Conservation (phyloP, 164 flowering plant genomes). For the Stephania cephalantha region DNA sequence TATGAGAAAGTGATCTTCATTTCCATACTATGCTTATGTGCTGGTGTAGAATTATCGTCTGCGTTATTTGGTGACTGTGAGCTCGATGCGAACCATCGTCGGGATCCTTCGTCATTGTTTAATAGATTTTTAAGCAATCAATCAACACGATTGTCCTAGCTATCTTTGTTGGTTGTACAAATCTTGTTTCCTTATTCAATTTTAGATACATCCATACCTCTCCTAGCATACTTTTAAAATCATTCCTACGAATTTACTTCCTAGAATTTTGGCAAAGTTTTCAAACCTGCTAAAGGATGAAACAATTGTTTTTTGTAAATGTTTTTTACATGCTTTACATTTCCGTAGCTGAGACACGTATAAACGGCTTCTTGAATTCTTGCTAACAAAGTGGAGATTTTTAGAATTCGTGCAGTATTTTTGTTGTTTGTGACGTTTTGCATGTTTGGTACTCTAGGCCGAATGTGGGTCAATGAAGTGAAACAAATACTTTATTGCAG, state of each 20-base stretch:
- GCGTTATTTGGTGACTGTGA: neutral
- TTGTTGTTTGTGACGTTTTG: neutral
- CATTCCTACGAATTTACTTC: neutral
- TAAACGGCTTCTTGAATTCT: neutral
- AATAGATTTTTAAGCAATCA: neutral
- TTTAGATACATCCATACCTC: neutral
- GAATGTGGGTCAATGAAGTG: neutral
- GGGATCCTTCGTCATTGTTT: neutral
- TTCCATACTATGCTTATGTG: neutral
- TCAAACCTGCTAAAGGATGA: neutral
- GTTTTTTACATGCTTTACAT: neutral
- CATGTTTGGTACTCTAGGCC: neutral
- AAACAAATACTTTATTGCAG: slow-evolving; percentile 34
- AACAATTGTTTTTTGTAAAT: neutral
- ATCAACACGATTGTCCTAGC: neutral
- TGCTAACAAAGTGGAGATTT: neutral
- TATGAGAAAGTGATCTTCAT: neutral
- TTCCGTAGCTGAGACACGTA: neutral
- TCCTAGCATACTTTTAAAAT: neutral
- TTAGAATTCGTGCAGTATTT: neutral
- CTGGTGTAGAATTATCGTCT: neutral
- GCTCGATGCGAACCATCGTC: neutral
- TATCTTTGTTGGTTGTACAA: neutral
- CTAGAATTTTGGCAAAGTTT: slow-evolving; percentile 4
- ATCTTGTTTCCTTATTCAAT: neutral